Evolutionary conservation across 1,284 basidiomycete genomes (phyloP).

Genomic region (Neolentinus lepideus): DNA sequence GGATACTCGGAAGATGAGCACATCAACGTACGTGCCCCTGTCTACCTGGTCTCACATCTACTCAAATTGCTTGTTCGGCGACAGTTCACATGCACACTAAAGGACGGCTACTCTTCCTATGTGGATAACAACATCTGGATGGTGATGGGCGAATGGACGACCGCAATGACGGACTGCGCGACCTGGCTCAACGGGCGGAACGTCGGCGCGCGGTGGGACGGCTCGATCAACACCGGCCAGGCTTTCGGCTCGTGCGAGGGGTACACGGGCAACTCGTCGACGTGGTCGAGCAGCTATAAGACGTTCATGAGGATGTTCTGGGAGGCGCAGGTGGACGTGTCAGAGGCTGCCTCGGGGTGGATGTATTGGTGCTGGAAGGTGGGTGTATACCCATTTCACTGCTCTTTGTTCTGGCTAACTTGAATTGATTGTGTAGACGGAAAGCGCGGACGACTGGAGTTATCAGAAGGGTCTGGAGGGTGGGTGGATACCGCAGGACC

Average conservation of each 20-base stretch:
- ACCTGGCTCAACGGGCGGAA: constrained; percentile 67
- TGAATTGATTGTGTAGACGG: constrained; percentile 31
- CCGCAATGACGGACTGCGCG: constrained; percentile 77
- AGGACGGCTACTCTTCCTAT: constrained; percentile 29
- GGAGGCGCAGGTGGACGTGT: constrained; percentile 69
- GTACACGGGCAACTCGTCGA: constrained; percentile 49
- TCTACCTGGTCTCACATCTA: constrained; percentile 1
- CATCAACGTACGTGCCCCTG: constrained; percentile 31
- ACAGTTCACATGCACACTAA: constrained; percentile 39
- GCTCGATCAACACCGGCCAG: constrained; percentile 30
- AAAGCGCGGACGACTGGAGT: constrained; percentile 71
- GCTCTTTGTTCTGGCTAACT: constrained; percentile 3
- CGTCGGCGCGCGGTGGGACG: constrained; percentile 70
- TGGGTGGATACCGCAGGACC: constrained; percentile 67
- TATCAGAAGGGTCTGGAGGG: constrained; percentile 62
- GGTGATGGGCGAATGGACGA: constrained; percentile 73
- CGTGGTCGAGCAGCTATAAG: constrained; percentile 60
- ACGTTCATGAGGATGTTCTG: constrained; percentile 60
- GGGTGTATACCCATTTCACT: constrained; percentile 10
- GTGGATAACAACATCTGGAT: constrained; percentile 51
- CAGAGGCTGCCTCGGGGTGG: constrained; percentile 68
- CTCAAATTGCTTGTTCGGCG: constrained; percentile 12
- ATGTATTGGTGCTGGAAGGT: constrained; percentile 84
- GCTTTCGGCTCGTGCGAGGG: constrained; percentile 52
- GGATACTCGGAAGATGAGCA: constrained; percentile 48